phyloP scores from a whole-genome alignment of 805 yeast genomes.

The Clavispora fructus region DNA sequence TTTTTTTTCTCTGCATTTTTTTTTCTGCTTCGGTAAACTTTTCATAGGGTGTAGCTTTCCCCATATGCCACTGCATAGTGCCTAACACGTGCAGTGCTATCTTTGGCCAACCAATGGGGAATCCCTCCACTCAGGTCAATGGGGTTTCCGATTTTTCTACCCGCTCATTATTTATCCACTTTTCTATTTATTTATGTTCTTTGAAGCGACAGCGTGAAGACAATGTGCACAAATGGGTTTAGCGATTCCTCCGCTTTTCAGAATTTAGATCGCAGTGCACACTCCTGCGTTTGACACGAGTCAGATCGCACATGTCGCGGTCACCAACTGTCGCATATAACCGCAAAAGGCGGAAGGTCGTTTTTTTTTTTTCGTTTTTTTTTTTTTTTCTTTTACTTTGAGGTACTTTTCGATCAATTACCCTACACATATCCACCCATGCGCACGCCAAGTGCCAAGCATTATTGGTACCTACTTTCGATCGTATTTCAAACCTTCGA shows the following conservation, averaged over 20 bases:
- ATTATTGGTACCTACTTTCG: too few relatives aligned
- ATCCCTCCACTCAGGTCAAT: too few relatives aligned
- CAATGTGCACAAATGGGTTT: too few relatives aligned
- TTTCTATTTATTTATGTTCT: neutral
- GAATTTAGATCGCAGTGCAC: neutral
- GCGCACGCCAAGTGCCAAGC: too few relatives aligned
- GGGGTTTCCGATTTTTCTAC: too few relatives aligned
- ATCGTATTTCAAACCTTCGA: too few relatives aligned
- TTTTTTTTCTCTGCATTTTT: neutral
- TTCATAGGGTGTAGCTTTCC: neutral
- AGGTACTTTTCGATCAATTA: neutral
- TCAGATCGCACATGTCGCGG: neutral
- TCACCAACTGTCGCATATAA: neutral
- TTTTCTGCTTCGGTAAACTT: neutral
- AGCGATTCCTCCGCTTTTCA: neutral
- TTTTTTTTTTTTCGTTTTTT: neutral
- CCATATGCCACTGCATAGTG: neutral
- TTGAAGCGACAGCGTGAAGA: neutral
- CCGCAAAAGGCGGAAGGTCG: neutral
- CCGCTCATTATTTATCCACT: neutral
- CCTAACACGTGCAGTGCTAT: neutral
- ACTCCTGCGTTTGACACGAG: neutral
- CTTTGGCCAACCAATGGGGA: neutral
- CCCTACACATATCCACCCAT: neutral
- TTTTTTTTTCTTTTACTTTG: neutral